A percentile compares a stretch with the other conserved stretches of the same genome.
Evolutionary conservation across 2,329 filamentous ascomycete genomes (phyloP).

Genomic region (Pseudogymnoascus sp.): DNA sequence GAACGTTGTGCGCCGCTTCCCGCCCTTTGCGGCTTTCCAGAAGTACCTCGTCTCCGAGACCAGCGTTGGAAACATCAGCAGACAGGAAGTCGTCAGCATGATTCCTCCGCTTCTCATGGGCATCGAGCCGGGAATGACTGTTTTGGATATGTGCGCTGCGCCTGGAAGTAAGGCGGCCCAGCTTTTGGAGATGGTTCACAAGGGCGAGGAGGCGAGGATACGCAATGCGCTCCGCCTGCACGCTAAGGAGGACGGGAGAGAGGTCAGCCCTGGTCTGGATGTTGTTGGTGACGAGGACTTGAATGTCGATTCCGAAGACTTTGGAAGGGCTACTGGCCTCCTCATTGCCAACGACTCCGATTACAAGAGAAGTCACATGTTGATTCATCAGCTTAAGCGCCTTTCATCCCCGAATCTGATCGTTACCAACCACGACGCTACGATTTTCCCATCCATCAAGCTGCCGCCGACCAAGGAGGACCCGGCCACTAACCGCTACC

Average conservation of each 20-base stretch:
- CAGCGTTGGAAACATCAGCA: conserved; percentile 91
- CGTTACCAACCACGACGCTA: conserved; percentile 96
- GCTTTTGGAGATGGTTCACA: conserved; percentile 87
- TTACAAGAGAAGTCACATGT: conserved; percentile 93
- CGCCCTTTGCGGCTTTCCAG: conserved; percentile 91
- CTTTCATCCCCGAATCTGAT: conserved; percentile 93
- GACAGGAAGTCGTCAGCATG: conserved; percentile 98
- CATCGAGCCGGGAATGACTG: conserved; percentile 80
- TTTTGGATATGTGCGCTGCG: conserved; percentile 91
- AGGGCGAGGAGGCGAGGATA: conserved; percentile 82
- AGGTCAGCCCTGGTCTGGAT: conserved; percentile 42
- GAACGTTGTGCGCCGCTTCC: conserved; percentile 86
- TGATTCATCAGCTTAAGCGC: conserved; percentile 96
- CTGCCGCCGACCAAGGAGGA: conserved; percentile 57
- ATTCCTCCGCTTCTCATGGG: conserved; percentile 93
- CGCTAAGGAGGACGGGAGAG: conserved; percentile 52
- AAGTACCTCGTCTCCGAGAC: conserved; percentile 98
- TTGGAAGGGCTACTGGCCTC: conserved; percentile 82
- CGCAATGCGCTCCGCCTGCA: conserved; percentile 59
- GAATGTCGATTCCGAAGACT: conserved; percentile 57
- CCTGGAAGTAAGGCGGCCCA: conserved; percentile 96
- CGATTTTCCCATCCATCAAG: conserved; percentile 86
- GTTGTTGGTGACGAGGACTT: conserved; percentile 39
- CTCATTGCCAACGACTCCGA: conserved; percentile 94
- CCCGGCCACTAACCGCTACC: conserved; percentile 56